A percentile compares a stretch with the other conserved stretches of the same genome.
Conservation (phyloP, 306 rosid genomes). For the Albizia julibrissin region DNA sequence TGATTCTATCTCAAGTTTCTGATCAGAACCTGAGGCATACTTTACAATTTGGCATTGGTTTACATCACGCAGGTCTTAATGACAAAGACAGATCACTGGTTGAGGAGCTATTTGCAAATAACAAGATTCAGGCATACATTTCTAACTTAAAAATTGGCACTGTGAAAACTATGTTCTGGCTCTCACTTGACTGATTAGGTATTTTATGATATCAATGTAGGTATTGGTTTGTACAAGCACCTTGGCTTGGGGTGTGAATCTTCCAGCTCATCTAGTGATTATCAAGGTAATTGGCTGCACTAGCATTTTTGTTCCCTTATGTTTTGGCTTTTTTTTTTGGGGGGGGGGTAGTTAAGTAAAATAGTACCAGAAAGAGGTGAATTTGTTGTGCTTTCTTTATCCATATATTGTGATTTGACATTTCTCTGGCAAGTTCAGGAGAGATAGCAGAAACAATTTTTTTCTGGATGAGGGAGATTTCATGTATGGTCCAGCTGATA, state of each 20-base stretch:
- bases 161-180: conserved; percentile 1
- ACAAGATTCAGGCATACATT: conserved; percentile 86
- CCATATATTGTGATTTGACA: conserved; percentile 6
- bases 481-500: neutral
- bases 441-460: neutral
- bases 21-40: conserved; percentile 95
- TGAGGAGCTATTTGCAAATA: conserved; percentile 94
- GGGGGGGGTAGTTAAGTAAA: neutral
- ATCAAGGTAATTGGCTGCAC: conserved; percentile 65
- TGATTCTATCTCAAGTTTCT: conserved; percentile 89
- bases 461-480: neutral
- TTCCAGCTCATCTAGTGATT: conserved; percentile 97
- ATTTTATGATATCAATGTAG: conserved; percentile 41
- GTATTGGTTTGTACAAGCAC: conserved; percentile 97
- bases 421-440: conserved; percentile 19
- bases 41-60: conserved; percentile 94
- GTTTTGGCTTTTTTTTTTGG: no score
- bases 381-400: conserved; percentile 5
- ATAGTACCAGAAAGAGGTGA: neutral
- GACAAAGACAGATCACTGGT: conserved; percentile 92
- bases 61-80: conserved; percentile 96
- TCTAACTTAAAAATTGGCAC: conserved; percentile 23
- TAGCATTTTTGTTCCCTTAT: neutral
- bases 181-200: conserved; percentile 18
- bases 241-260: conserved; percentile 99